Conservation (phyloP, 1,284 basidiomycete species). For the Pyrrhoderma noxium region DNA sequence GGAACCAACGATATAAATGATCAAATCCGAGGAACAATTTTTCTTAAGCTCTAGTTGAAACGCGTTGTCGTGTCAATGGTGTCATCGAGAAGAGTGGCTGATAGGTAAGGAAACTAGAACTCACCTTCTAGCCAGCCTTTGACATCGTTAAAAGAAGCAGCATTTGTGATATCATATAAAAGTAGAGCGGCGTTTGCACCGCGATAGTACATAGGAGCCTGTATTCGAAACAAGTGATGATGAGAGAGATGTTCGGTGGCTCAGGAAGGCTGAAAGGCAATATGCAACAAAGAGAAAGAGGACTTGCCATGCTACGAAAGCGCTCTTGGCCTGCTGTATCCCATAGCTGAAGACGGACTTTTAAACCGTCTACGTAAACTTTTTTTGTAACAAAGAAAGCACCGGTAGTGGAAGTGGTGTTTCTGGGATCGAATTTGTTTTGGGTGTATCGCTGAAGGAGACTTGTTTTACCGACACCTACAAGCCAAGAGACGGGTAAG, state of each 20-base stretch:
- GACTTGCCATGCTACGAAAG: constrained; percentile 83
- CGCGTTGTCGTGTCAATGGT: not conserved
- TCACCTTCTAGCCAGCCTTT: constrained; percentile 88
- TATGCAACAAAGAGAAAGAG: not conserved
- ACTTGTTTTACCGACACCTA: constrained; percentile 93
- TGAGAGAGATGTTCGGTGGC: constrained; percentile 15
- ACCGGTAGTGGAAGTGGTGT: constrained; percentile 87
- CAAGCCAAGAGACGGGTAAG: not conserved
- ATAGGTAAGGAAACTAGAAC: constrained; percentile 5
- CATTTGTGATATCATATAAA: constrained; percentile 95
- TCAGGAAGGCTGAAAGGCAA: constrained; percentile 20
- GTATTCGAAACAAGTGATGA: constrained; percentile 18
- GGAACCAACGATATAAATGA: constrained; percentile 89
- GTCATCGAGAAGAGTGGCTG: not conserved
- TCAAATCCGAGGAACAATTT: constrained; percentile 75
- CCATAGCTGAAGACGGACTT: constrained; percentile 85
- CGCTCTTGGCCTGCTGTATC: constrained; percentile 98
- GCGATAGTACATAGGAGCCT: constrained; percentile 99
- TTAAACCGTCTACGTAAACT: constrained; percentile 79
- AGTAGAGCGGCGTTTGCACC: constrained; percentile 95
- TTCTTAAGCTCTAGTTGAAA: constrained; percentile 70
- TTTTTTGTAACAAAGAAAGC: constrained; percentile 96
- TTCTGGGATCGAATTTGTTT: constrained; percentile 81
- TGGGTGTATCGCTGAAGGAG: constrained; percentile 90
- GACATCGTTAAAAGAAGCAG: constrained; percentile 84